phyloP scores from a whole-genome alignment of 768 basidiomycete species.

The Crepidotus variabilis region DNA sequence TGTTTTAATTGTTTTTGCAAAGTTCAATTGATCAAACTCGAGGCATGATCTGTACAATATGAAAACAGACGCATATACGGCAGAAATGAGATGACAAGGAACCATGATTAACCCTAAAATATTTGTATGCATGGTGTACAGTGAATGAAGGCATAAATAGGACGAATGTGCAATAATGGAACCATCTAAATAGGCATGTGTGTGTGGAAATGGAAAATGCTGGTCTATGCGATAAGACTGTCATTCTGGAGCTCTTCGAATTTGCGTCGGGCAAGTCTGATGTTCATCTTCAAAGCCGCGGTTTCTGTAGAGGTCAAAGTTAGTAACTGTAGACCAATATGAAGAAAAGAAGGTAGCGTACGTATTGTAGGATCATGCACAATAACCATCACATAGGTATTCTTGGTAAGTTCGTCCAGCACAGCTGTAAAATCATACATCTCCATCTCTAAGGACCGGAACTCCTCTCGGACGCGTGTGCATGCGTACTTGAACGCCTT shows the following conservation, averaged over 20 bases:
- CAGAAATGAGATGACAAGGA: neutral
- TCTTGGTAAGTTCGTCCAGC: conserved; percentile 87
- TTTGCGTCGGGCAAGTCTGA: conserved; percentile 79
- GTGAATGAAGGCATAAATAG: conserved; percentile 10
- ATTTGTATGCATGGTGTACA: conserved; percentile 13
- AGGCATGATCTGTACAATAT: neutral
- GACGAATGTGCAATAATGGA: conserved; percentile 3
- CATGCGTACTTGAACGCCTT: conserved; percentile 95
- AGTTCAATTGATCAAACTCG: too few relatives aligned
- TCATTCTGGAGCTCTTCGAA: conserved; percentile 88
- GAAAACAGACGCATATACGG: neutral
- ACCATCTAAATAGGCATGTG: conserved; percentile 4
- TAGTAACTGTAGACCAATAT: neutral
- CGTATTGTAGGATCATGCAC: conserved; percentile 88
- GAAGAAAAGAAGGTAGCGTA: conserved; percentile 27
- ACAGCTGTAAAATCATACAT: conserved; percentile 83
- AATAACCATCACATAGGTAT: conserved; percentile 90
- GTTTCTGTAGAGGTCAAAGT: conserved; percentile 53
- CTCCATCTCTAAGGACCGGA: conserved; percentile 84
- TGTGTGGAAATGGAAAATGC: neutral
- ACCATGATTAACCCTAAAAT: conserved; percentile 1
- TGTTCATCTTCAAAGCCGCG: conserved; percentile 83
- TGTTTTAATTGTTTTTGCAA: too few relatives aligned
- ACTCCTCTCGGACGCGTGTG: conserved; percentile 79
- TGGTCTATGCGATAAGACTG: conserved; percentile 38